Evolutionary conservation across 2,329 filamentous ascomycete genomes (phyloP), one percentile per base, ranked within the genome.

Genomic region (Parafenestella ontariensis): DNA sequence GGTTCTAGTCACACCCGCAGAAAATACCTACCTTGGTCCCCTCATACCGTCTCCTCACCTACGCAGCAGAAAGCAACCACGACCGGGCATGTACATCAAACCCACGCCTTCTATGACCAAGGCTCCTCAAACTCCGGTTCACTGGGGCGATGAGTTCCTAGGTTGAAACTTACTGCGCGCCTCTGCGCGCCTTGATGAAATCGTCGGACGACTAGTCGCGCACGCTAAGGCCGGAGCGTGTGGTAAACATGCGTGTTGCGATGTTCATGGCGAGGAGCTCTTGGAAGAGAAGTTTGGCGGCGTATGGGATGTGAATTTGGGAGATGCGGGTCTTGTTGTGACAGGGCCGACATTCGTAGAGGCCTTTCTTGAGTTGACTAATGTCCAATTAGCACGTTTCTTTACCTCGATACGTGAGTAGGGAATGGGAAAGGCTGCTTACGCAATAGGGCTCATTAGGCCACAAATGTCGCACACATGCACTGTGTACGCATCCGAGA

Each of bases 291-390:
- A 99, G 84, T 82, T 99, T 99, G 57, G 95, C 95, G 2, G 95
- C 95, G 74, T 99, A 99, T 0, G 95, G 95, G 62, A 99, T 96
- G 76, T 98, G 92, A 52, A 99, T 90, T 78, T 99, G 95, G 5
- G 94, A 95, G 76, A 99, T 98, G 81, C 91, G 92, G 61, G 94
- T 97, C 85, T 98, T 98, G 84, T 99, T 99, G 82, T 96, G 95
- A 85, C 95, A 99, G 29, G 95, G 92, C 51, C 95, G 87, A 78
- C 95, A 99, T 78, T 98, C 94, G 74, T 98, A 98, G 24, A 92
- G 91, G 72, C 95, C 91, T 78, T 96, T 96, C 70, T 93, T 94
- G 56, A 99, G 85, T 82, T 96, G 95, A 41, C 92, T 96, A 54
- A 49, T 7, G 15, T 33, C 13, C 46, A 28, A 18, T 39, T 69